These are phyloP conservation scores for Vinca major DNA, from an alignment of 305 asterid genomes.

Conservation along the genomic window DNA sequence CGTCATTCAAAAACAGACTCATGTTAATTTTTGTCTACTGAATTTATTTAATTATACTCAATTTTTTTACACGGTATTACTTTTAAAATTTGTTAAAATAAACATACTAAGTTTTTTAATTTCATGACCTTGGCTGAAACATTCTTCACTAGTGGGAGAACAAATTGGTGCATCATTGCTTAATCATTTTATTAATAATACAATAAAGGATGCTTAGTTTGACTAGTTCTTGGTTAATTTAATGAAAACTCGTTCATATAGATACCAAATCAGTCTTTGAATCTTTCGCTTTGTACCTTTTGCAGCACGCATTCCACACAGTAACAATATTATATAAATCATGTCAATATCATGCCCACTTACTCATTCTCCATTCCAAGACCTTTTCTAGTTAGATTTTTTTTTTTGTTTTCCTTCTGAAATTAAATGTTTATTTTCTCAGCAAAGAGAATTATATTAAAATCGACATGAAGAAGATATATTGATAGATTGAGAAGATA, in stretches of 20 bases:
- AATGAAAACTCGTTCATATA: neutral
- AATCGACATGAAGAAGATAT: neutral
- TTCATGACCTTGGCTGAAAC: too few species aligned
- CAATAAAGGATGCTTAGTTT: neutral
- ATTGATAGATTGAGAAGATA: too few species aligned
- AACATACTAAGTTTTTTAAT: too few species aligned
- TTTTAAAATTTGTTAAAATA: too few species aligned
- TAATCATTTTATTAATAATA: neutral
- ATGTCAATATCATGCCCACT: neutral
- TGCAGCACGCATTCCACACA: neutral
- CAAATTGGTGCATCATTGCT: neutral
- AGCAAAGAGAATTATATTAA: neutral
- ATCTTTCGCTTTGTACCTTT: neutral
- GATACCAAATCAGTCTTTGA: conserved; percentile 1
- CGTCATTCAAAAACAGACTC: too few species aligned
- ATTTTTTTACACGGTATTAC: too few species aligned
- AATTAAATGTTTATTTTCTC: too few species aligned
- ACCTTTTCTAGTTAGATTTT: neutral
- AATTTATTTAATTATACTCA: too few species aligned
- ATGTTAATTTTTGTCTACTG: too few species aligned
- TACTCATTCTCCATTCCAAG: neutral
- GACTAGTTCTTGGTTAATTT: neutral
- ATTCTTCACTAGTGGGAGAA: neutral
- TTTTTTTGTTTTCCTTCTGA: neutral
- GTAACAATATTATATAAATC: neutral